Base-by-base conservation (phyloP, 768 basidiomycete genomes). In the Leccinellum luteum region DNA sequence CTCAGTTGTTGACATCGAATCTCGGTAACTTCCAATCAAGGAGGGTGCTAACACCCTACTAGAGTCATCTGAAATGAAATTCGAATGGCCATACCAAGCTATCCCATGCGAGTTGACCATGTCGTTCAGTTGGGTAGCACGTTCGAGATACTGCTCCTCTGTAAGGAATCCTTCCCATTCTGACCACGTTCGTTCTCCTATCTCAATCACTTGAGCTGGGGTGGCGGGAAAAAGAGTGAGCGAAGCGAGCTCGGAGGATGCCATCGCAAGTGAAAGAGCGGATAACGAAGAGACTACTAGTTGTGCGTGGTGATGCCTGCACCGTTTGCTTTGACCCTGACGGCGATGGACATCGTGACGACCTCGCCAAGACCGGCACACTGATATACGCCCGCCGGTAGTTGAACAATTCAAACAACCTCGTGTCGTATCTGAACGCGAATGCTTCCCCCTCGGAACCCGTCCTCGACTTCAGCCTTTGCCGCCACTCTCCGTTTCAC, bases 41-140 rank as follows among this genome's bases (percentile, higher is more conserved):
- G n/a, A n/a, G 2, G 80, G 81, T 31, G 80, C 83, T 14, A 88
- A 72, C 8, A 87, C 80, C 86, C 85, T 86, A n/a, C n/a, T n/a
- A 38, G 25, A 48, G 54, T 32, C 44, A 30, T 43, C n/a, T 47
- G 9, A 52, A 28, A 27, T 30, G 17, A 51, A 27, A 12, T 15
- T 25, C 27, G 13, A 32, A 21, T 27, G 21, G 49, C 32, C 64
- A 30, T 64, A 84, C 85, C 85, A 87, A 45, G 79, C 80, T 43
- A 75, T 77, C 35, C 82, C 62, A 44, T 72, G 77, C 13, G 79
- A 82, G 49, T 81, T 68, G 17, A 60, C 63, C 56, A 74, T 68
- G 6, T 57, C 57, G 34, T 81, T 77, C 64, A 80, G 68, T 14
- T 69, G 58, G 0, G 59, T 70, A 60, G 81, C 75, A 28, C 78